These are phyloP conservation scores for Geotrichum cucujoidarum DNA, from an alignment of 1,139 yeast genomes.

Conservation along the genomic window DNA sequence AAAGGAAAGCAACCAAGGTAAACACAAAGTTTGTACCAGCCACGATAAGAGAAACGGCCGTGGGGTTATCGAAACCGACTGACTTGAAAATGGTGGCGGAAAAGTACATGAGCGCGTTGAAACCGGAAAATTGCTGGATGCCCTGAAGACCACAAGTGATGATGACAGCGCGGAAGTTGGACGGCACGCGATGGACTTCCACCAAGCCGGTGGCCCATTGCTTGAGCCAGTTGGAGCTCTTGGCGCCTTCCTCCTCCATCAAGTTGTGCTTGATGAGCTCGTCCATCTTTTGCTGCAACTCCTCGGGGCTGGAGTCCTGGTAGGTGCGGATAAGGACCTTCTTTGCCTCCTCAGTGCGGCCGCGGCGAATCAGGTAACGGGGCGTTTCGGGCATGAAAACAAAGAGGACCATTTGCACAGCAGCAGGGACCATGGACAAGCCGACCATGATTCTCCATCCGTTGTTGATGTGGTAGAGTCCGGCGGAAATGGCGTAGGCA, in stretches of 20 bases:
- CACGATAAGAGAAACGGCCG: slow-evolving; percentile 58
- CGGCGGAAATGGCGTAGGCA: slow-evolving; percentile 93
- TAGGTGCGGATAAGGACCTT: slow-evolving; percentile 45
- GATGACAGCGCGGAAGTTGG: slow-evolving; percentile 55
- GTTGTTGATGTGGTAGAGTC: slow-evolving; percentile 61
- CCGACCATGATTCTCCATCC: slow-evolving; percentile 97
- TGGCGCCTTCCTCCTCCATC: background rate
- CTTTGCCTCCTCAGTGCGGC: slow-evolving; percentile 60
- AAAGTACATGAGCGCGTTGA: slow-evolving; percentile 72
- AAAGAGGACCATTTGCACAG: slow-evolving; percentile 68
- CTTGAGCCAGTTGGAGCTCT: slow-evolving; percentile 3
- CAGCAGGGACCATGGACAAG: slow-evolving; percentile 82
- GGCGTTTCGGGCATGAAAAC: slow-evolving; percentile 96
- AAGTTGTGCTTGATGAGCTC: slow-evolving; percentile 26
- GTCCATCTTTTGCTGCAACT: slow-evolving; percentile 24
- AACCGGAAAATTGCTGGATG: slow-evolving; percentile 70
- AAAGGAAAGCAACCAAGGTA: slow-evolving; percentile 55
- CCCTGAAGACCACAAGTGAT: slow-evolving; percentile 71
- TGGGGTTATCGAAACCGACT: slow-evolving; percentile 55
- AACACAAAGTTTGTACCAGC: slow-evolving; percentile 65
- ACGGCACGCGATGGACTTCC: slow-evolving; percentile 30
- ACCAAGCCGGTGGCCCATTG: slow-evolving; percentile 3
- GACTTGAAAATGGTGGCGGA: slow-evolving; percentile 61
- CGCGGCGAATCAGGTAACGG: slow-evolving; percentile 72
- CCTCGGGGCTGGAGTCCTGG: slow-evolving; percentile 14